These are phyloP conservation scores for Dryas drummondii DNA, from an alignment of 306 rosid genomes.

Conservation along the genomic window DNA sequence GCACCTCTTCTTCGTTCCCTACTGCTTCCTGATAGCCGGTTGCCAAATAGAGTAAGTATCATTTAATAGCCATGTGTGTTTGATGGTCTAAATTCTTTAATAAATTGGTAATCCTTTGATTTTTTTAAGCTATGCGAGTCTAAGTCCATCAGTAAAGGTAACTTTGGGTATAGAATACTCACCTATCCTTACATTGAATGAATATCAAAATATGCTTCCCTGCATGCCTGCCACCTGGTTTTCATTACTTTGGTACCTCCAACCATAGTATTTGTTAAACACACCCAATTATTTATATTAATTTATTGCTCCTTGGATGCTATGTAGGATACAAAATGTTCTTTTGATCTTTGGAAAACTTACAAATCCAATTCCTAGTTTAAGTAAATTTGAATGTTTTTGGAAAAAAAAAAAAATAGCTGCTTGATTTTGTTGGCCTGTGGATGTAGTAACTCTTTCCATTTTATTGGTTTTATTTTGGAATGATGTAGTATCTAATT, in stretches of 20 bases:
- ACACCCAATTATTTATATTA: not conserved
- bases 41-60: slow-evolving; percentile 9
- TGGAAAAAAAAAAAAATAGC: not conserved
- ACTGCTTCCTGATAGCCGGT: slow-evolving; percentile 28
- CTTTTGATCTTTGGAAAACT: not conserved
- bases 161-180: not conserved
- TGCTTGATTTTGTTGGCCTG: not conserved
- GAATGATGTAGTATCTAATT: not conserved
- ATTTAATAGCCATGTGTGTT: not conserved
- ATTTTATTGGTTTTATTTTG: not conserved
- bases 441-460: not conserved
- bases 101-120: not conserved
- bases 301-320: not conserved
- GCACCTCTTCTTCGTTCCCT: slow-evolving; percentile 33
- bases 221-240: not conserved
- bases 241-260: not conserved
- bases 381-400: not conserved
- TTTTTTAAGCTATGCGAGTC: not conserved
- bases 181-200: not conserved
- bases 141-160: not conserved
- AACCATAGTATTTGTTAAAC: not conserved
- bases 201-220: not conserved
- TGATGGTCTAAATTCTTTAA: not conserved
- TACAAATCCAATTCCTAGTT: not conserved
- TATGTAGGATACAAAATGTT: not conserved